Evolutionary conservation across 352 stramenopile species (phyloP).

Genomic region (Globisporangium spinosum): DNA sequence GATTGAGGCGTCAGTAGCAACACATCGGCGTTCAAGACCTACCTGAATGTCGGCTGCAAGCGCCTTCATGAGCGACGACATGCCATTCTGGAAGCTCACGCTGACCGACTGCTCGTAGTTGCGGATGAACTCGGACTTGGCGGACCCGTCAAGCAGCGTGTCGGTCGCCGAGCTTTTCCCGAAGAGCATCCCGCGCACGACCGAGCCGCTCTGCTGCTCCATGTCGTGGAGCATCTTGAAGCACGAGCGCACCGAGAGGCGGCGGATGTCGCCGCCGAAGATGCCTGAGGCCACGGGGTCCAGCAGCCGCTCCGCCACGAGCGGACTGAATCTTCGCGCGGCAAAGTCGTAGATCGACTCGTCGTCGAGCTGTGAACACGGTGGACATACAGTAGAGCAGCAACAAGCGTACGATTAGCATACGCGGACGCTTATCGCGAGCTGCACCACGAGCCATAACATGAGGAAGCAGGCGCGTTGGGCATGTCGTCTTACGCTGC

Average conservation of each 20-base stretch:
- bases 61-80: slow-evolving; percentile 64
- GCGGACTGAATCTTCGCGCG: slow-evolving; percentile 62
- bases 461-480: background rate
- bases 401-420: background rate
- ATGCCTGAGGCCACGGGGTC: slow-evolving; percentile 84
- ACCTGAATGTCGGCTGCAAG: slow-evolving; percentile 44
- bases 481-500: slow-evolving; percentile 14
- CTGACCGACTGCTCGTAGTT: slow-evolving; percentile 71
- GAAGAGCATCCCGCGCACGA: slow-evolving; percentile 75
- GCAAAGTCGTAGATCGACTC: slow-evolving; percentile 86
- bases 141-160: slow-evolving; percentile 59
- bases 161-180: slow-evolving; percentile 27
- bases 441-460: background rate
- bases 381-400: background rate
- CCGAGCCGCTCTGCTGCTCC: slow-evolving; percentile 69
- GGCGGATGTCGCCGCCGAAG: slow-evolving; percentile 80
- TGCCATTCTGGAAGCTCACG: slow-evolving; percentile 80
- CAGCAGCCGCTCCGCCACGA: slow-evolving; percentile 74
- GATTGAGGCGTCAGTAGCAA: background rate
- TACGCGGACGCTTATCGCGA: background rate
- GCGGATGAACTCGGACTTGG: slow-evolving; percentile 71
- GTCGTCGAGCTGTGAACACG: slow-evolving; percentile 33
- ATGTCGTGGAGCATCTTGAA: slow-evolving; percentile 78
- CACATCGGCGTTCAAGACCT: background rate
- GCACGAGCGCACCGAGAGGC: slow-evolving; percentile 77